Conservation (phyloP, 345 rosid species). For the Salix suchowensis region DNA sequence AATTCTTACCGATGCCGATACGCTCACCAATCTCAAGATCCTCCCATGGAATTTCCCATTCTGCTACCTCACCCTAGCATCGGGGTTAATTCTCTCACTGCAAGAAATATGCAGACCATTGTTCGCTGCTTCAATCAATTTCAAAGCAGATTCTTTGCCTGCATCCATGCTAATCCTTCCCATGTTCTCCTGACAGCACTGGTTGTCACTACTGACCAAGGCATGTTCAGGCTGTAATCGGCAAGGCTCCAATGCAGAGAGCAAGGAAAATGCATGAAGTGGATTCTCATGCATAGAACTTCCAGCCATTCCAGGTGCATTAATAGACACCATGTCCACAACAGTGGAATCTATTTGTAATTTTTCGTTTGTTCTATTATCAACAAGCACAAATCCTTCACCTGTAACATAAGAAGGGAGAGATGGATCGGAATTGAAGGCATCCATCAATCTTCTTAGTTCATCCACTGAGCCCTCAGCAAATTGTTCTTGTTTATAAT, state of each 20-base stretch:
- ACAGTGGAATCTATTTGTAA: constrained; percentile 14
- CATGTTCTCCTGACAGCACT: not conserved
- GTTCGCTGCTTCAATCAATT: constrained; percentile 25
- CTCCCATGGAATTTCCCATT: constrained; percentile 94
- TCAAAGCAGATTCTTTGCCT: constrained; percentile 33
- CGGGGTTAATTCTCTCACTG: constrained; percentile 56
- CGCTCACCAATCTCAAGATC: constrained; percentile 96
- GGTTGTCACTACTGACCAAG: constrained; percentile 21
- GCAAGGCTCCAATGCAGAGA: constrained; percentile 32
- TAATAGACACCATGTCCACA: constrained; percentile 14
- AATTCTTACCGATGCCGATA: constrained; percentile 86
- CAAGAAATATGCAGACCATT: constrained; percentile 26
- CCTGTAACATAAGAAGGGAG: constrained; percentile 29
- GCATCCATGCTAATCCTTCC: constrained; percentile 15
- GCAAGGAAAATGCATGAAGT: constrained; percentile 22
- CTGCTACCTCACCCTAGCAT: constrained; percentile 73
- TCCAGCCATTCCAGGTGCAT: constrained; percentile 14
- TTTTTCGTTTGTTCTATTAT: constrained; percentile 23
- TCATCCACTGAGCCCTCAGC: constrained; percentile 28
- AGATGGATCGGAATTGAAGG: constrained; percentile 21
- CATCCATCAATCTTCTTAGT: constrained; percentile 32
- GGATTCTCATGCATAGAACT: constrained; percentile 12
- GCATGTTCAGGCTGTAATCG: constrained; percentile 32
- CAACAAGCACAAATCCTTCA: constrained; percentile 30
- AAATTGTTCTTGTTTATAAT: constrained; percentile 25